Percentiles rank a stretch among this genome's conserved stretches.
These are phyloP conservation scores for Naganishia kalamii DNA, from an alignment of 768 basidiomycete genomes.

Conservation along the genomic window DNA sequence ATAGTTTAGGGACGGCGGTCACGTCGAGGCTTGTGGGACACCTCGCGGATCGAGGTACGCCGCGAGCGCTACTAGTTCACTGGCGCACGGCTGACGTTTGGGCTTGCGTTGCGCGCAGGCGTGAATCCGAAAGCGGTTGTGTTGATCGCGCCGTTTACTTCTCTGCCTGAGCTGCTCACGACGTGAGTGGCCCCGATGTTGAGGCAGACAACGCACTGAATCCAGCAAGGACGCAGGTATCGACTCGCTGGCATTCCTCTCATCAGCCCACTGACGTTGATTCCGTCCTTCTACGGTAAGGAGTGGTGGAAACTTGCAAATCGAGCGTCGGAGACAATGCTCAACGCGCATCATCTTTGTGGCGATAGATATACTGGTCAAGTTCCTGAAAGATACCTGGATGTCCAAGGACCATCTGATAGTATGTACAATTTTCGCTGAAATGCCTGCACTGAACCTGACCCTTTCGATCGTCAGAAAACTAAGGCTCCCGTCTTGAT, in stretches of 20 bases:
- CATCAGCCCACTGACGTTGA: constrained; percentile 60
- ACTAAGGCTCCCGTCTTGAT: constrained; percentile 65
- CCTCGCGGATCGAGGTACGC: constrained; percentile 49
- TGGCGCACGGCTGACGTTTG: neutral
- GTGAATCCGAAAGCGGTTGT: constrained; percentile 49
- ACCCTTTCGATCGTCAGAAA: constrained; percentile 48
- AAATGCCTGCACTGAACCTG: neutral
- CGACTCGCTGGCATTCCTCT: constrained; percentile 54
- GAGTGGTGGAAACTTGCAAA: constrained; percentile 11
- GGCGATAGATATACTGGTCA: constrained; percentile 25
- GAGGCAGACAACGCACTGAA: neutral
- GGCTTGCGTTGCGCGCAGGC: constrained; percentile 25
- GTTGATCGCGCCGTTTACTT: constrained; percentile 50
- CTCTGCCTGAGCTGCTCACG: constrained; percentile 57
- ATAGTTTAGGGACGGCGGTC: constrained; percentile 84
- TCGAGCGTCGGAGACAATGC: neutral
- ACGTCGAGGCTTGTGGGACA: constrained; percentile 49
- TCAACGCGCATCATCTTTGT: neutral
- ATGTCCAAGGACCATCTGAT: constrained; percentile 43
- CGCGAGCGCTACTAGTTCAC: neutral
- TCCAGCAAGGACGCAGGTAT: constrained; percentile 54
- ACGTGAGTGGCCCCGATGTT: constrained; percentile 42
- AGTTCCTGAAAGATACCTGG: constrained; percentile 4
- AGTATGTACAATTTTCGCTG: neutral
- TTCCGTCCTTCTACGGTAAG: constrained; percentile 63